Base-by-base conservation (phyloP, 768 basidiomycete genomes). In the Tylopilus sp. region DNA sequence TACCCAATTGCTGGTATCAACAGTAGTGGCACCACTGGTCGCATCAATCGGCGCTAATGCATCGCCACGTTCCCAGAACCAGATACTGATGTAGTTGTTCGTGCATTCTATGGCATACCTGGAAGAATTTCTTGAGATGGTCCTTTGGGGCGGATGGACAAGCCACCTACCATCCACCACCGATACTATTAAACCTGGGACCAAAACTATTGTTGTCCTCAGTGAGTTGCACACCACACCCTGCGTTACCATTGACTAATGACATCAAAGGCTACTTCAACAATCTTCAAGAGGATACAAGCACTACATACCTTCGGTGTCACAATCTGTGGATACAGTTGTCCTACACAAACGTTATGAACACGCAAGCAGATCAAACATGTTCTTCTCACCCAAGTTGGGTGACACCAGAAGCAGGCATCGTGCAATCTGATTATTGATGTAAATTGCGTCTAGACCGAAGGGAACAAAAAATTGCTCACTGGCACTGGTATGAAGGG, bases 401-500 rank as follows among this genome's bases (percentile, higher is more conserved):
- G 1, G 21, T 39, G 17, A 58, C 47, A 28, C 53, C 56, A 5
- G 56, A 56, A 30, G 50, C 46, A 1, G 68, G 68, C 11, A 69
- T 71, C 3, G 61, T 50, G 40, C 68, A 69, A 39, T 51, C 68
- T 68, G 6, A 35, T 26, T 13, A 30, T 7, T 25, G 2, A 21
- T 12, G 21, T 48, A 17, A 50, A 22, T 22, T n/a, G 31, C 21
- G 6, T 2, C 3, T 22, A 10, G 6, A 33, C 15, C 10, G 18
- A 26, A 10, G 12, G 6, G 17, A n/a, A 23, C 12, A 20, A 9
- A 41, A 21, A 22, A n/a, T 6, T 30, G 47, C 71, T 42, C 50
- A 77, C 80, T 70, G 11, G 78, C 56, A 48, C 69, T 70, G 4
- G 83, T 85, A 62, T 86, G 85, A 35, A 86, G 69, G 0, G 82